Conservation (phyloP, 2,329 filamentous ascomycete genomes). For the Ophiostoma australiae region DNA sequence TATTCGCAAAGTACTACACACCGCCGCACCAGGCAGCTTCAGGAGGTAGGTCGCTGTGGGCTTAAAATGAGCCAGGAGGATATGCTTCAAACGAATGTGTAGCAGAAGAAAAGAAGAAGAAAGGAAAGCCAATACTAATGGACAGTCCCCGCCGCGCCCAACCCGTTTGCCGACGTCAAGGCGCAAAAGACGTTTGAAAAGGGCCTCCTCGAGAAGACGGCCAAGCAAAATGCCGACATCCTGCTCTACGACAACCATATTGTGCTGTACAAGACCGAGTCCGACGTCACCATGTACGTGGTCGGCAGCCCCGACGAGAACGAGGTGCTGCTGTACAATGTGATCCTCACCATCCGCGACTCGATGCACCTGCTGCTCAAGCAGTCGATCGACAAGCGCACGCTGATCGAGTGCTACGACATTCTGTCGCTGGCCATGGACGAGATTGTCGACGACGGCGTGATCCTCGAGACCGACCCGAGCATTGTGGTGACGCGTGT, state of each 20-base stretch:
- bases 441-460: slow-evolving; percentile 91
- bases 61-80: not conserved
- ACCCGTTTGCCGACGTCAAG: slow-evolving; percentile 80
- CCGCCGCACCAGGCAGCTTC: slow-evolving; percentile 47
- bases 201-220: slow-evolving; percentile 87
- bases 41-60: slow-evolving; percentile 18
- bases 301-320: slow-evolving; percentile 91
- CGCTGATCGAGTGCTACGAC: slow-evolving; percentile 98
- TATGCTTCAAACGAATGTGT: not conserved
- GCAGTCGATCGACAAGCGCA: slow-evolving; percentile 97
- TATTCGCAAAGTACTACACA: slow-evolving; percentile 90
- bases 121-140: not conserved
- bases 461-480: slow-evolving; percentile 95
- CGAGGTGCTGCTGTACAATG: slow-evolving; percentile 93
- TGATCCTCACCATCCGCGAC: slow-evolving; percentile 85
- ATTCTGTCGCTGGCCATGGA: slow-evolving; percentile 89
- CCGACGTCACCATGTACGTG: slow-evolving; percentile 90
- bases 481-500: slow-evolving; percentile 90
- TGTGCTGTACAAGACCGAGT: slow-evolving; percentile 96
- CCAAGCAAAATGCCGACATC: slow-evolving; percentile 91
- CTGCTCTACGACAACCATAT: slow-evolving; percentile 96
- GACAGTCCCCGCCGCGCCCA: slow-evolving; percentile 17
- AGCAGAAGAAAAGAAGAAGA: not conserved
- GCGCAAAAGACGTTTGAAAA: slow-evolving; percentile 97
- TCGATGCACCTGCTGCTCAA: slow-evolving; percentile 87